These are phyloP conservation scores for Coemansia sp. DNA, from an alignment of 192 early-diverging fungal species.

Conservation along the genomic window DNA sequence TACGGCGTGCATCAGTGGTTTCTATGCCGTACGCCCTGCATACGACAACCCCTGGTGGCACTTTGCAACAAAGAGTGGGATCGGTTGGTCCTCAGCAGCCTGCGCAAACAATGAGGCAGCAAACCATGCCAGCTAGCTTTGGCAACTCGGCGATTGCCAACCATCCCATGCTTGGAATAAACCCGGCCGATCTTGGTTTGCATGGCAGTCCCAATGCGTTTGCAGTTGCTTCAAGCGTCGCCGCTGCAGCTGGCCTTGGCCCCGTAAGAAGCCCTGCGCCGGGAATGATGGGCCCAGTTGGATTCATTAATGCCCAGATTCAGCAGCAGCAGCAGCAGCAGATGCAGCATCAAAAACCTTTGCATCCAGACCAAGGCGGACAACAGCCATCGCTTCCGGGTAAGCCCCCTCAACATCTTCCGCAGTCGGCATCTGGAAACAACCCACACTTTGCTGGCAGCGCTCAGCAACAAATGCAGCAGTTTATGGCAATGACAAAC, in stretches of 20 bases:
- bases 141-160: slow-evolving; percentile 3
- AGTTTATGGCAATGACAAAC: slow-evolving; percentile 9
- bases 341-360: slow-evolving; percentile 7
- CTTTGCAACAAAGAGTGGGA: slow-evolving; percentile 12
- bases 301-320: background rate
- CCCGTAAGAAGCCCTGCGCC: slow-evolving; percentile 2
- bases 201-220: slow-evolving; percentile 3
- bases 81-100: slow-evolving; percentile 12
- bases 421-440: background rate
- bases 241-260: slow-evolving; percentile 4
- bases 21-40: slow-evolving; percentile 11
- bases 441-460: background rate
- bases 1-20: slow-evolving; percentile 12
- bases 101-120: background rate
- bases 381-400: background rate
- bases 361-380: background rate
- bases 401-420: background rate
- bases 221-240: slow-evolving; percentile 7
- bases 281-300: slow-evolving; percentile 14
- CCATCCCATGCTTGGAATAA: slow-evolving; percentile 8
- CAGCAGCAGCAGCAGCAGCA: slow-evolving; percentile 20
- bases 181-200: slow-evolving; percentile 19
- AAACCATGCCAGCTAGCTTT: slow-evolving; percentile 10
- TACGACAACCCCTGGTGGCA: background rate
- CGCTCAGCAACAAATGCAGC: background rate